Percentiles rank a stretch among this genome's conserved stretches.
These are phyloP conservation scores for Cladosporium phlei DNA, from an alignment of 2,329 filamentous ascomycete genomes.

Conservation along the genomic window DNA sequence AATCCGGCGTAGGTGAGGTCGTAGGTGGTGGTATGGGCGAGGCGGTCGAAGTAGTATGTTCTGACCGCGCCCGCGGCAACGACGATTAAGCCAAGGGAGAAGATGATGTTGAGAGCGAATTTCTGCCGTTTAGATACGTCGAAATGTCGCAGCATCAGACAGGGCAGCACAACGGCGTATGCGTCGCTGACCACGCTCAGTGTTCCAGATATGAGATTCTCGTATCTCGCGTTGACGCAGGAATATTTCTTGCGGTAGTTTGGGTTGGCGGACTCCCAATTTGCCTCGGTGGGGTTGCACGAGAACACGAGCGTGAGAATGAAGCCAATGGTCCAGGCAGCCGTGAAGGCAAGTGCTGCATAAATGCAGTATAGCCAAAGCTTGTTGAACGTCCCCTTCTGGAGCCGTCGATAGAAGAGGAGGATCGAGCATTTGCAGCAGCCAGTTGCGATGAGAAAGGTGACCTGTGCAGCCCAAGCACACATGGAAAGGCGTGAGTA, in stretches of 20 bases:
- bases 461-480: slow-evolving; percentile 19
- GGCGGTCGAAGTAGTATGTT: slow-evolving; percentile 26
- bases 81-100: slow-evolving; percentile 26
- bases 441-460: slow-evolving; percentile 19
- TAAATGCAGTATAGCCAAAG: slow-evolving; percentile 15
- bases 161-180: slow-evolving; percentile 19
- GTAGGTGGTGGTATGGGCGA: slow-evolving; percentile 18
- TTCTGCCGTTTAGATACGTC: slow-evolving; percentile 41
- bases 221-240: slow-evolving; percentile 27
- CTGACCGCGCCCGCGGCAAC: slow-evolving; percentile 29
- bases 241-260: slow-evolving; percentile 22
- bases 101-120: slow-evolving; percentile 18
- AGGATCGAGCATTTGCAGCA: slow-evolving; percentile 24
- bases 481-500: slow-evolving; percentile 10
- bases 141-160: slow-evolving; percentile 40
- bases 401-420: slow-evolving; percentile 23
- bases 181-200: slow-evolving; percentile 21
- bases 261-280: slow-evolving; percentile 18
- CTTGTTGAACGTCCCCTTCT: slow-evolving; percentile 24
- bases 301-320: slow-evolving; percentile 15
- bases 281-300: slow-evolving; percentile 18
- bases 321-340: slow-evolving; percentile 15
- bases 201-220: slow-evolving; percentile 20
- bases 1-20: slow-evolving; percentile 24
- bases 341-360: slow-evolving; percentile 15